Conservation (phyloP, 2,329 filamentous ascomycete genomes). For the Truncatella angustata region DNA sequence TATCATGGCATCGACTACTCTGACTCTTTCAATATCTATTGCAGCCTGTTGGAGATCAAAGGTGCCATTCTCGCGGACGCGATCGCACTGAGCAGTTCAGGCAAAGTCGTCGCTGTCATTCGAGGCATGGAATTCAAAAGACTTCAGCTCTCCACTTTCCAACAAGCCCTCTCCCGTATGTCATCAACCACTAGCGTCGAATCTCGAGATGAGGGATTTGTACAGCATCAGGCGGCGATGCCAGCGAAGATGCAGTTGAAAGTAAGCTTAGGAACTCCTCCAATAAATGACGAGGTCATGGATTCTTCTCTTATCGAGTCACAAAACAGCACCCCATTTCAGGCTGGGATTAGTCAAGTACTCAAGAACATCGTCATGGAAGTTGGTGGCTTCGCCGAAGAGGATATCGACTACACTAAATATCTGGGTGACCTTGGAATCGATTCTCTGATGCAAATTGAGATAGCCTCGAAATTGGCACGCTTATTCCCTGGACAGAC, state of each 20-base stretch:
- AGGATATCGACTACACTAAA: slow-evolving; percentile 8
- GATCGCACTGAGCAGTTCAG: background rate
- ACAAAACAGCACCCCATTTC: background rate
- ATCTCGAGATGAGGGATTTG: background rate
- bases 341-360: background rate
- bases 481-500: slow-evolving; percentile 7
- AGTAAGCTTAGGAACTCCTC: slow-evolving; percentile 2
- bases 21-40: slow-evolving; percentile 12
- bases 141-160: slow-evolving; percentile 6
- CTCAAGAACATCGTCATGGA: slow-evolving; percentile 8
- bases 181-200: background rate
- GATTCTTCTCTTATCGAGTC: background rate
- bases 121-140: slow-evolving; percentile 9
- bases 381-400: slow-evolving; percentile 7
- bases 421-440: slow-evolving; percentile 8
- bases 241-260: background rate
- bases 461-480: slow-evolving; percentile 5
- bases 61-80: slow-evolving; percentile 10
- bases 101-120: slow-evolving; percentile 5
- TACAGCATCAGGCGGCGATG: background rate
- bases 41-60: slow-evolving; percentile 10
- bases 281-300: background rate
- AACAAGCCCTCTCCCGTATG: background rate
- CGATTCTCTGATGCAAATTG: slow-evolving; percentile 10
- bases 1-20: slow-evolving; percentile 11